Percentiles rank a stretch among this genome's conserved stretches.
phyloP scores from a whole-genome alignment of 2,329 filamentous ascomycete species.

The Camptophora hylomeconis region DNA sequence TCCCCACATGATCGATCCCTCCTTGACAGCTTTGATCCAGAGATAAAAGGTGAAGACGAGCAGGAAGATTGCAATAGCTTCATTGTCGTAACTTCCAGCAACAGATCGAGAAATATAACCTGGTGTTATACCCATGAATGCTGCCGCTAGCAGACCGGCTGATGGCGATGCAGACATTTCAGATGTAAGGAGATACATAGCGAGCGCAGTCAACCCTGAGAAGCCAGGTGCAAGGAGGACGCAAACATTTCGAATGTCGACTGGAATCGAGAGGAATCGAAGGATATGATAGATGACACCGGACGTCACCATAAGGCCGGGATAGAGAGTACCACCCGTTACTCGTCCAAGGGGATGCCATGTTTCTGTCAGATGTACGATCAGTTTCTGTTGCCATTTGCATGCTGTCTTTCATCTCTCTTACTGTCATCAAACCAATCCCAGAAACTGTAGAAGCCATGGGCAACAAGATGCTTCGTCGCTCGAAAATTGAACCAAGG shows the following conservation, averaged over 20 bases:
- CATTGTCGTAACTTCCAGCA: constrained; percentile 97
- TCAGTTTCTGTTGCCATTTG: constrained; percentile 1
- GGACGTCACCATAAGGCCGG: constrained; percentile 97
- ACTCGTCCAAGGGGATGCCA: constrained; percentile 98
- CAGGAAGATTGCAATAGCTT: constrained; percentile 97
- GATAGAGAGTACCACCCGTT: constrained; percentile 96
- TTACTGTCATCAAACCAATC: constrained; percentile 98
- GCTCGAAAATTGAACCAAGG: constrained; percentile 99
- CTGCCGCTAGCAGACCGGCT: constrained; percentile 82
- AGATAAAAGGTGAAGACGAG: constrained; percentile 97
- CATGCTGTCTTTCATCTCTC: constrained; percentile 15
- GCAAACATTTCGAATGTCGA: constrained; percentile 98
- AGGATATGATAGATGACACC: constrained; percentile 92
- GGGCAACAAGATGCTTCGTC: constrained; percentile 89
- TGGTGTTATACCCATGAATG: constrained; percentile 94
- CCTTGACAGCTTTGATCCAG: constrained; percentile 97
- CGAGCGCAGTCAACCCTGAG: constrained; percentile 85
- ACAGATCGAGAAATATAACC: constrained; percentile 98
- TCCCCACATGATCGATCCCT: constrained; percentile 93
- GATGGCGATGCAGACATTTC: constrained; percentile 96
- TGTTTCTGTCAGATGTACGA: constrained; percentile 58
- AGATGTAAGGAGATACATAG: constrained; percentile 86
- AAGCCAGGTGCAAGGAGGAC: constrained; percentile 89
- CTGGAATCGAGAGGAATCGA: constrained; percentile 73
- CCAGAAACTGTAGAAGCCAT: constrained; percentile 99